Base-by-base conservation (phyloP, 106 monocot species). In the Chionographis japonica region DNA sequence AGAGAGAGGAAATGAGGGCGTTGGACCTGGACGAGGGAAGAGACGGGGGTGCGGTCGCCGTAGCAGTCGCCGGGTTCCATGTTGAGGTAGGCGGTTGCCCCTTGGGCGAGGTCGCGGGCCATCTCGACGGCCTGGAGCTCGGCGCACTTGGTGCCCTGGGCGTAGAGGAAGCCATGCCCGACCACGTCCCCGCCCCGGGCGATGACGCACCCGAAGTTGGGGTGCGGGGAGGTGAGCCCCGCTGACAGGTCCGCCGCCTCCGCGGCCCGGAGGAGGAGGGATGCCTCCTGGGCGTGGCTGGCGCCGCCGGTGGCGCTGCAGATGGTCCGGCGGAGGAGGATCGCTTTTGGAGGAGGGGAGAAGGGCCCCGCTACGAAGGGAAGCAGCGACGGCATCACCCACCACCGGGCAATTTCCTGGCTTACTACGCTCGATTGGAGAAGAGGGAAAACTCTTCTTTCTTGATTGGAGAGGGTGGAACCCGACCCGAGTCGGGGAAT, bases 101-200 rank as follows among this genome's bases (percentile, higher is more conserved):
- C 95, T 2, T 78, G 74, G n/a, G 84, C 79, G 10, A 77, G 77
- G 52, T 73, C 86, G 12, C 82, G 66, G 3, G 91, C 95, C 3
- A 15, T 62, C 84, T 89, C 84, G 8, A 86, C 86, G 8, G 95
- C 95, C 72, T 89, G 95, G 17, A 95, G 84, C 79, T 95, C 95
- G 1, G 95, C 95, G 50, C 91, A 91, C 54, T 84, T 84, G 56
- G 95, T 95, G 36, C 95, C 95, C 84, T 95, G 95, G 9, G 95
- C 91, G 80, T 91, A 91, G 67, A 95, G 86, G 61, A 86, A 91
- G 2, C 88, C 95, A 63, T 95, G 80, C 0, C 93, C 89, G 17
- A 84, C 86, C 19, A 93, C 77, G 15, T 52, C 70, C 2, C 37
- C 60, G 7, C 15, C 49, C 4, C 61, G 65, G 37, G 84, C 80